phyloP scores from a whole-genome alignment of 1,284 basidiomycete genomes.

The Termitomyces sp. region DNA sequence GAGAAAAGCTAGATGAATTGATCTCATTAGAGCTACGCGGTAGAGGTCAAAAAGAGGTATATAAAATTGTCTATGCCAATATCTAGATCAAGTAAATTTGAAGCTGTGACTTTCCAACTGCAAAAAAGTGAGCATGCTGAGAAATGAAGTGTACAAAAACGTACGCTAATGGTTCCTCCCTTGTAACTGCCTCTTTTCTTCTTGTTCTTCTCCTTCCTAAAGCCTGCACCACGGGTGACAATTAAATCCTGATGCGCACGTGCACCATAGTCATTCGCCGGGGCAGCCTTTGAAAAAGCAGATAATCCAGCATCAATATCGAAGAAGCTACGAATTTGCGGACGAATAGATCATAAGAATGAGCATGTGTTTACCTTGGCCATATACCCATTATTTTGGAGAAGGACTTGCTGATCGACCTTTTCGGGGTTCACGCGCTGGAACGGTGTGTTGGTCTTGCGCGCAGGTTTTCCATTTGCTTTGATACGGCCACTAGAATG shows the following conservation, averaged over 20 bases:
- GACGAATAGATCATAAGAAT: neutral
- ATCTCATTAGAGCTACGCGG: neutral
- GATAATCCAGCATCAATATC: slow-evolving; percentile 4
- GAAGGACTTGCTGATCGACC: slow-evolving; percentile 52
- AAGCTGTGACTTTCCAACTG: slow-evolving; percentile 81
- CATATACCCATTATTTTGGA: slow-evolving; percentile 82
- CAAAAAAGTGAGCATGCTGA: slow-evolving; percentile 12
- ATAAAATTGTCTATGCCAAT: slow-evolving; percentile 1
- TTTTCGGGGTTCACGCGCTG: slow-evolving; percentile 76
- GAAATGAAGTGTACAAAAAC: slow-evolving; percentile 26
- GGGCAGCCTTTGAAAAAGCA: slow-evolving; percentile 42
- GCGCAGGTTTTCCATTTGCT: slow-evolving; percentile 28
- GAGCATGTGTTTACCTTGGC: slow-evolving; percentile 51
- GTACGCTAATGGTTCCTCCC: slow-evolving; percentile 87
- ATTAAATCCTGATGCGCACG: slow-evolving; percentile 84
- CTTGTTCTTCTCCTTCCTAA: slow-evolving; percentile 99
- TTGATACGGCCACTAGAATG: slow-evolving; percentile 21
- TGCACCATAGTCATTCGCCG: slow-evolving; percentile 81
- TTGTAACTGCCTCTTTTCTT: slow-evolving; percentile 94
- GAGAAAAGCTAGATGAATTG: neutral
- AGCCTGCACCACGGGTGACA: slow-evolving; percentile 89
- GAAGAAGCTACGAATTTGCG: neutral
- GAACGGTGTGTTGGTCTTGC: slow-evolving; percentile 63
- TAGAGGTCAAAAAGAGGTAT: neutral
- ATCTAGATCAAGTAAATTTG: slow-evolving; percentile 54